phyloP scores from a whole-genome alignment of 192 early-diverging fungal species.

The Pilobolus umbonatus region DNA sequence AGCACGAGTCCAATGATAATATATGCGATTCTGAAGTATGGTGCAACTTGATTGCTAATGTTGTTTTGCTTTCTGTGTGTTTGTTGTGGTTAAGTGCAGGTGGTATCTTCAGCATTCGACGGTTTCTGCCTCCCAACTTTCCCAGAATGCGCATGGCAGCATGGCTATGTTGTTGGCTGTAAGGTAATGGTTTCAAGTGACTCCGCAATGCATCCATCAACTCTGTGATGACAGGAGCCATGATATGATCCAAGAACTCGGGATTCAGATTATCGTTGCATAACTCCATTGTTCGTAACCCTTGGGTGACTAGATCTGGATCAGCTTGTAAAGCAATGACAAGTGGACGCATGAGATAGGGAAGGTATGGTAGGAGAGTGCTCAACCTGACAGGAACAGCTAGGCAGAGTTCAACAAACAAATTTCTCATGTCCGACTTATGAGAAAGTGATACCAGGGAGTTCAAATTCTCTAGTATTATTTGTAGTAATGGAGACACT shows the following conservation, averaged over 20 bases:
- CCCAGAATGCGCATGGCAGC: constrained; percentile 91
- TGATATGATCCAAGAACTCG: constrained; percentile 95
- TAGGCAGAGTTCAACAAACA: constrained; percentile 95
- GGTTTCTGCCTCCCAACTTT: constrained; percentile 95
- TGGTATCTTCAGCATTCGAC: constrained; percentile 76
- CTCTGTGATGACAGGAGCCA: constrained; percentile 89
- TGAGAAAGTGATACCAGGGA: constrained; percentile 69
- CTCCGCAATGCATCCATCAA: constrained; percentile 92
- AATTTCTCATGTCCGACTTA: constrained; percentile 81
- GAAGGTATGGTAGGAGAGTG: constrained; percentile 87
- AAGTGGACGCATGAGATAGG: constrained; percentile 93
- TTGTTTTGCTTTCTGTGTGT: constrained; percentile 51
- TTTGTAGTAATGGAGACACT: constrained; percentile 88
- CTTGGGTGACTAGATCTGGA: constrained; percentile 91
- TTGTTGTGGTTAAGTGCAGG: constrained; percentile 42
- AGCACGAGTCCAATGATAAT: constrained; percentile 55
- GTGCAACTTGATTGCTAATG: constrained; percentile 57
- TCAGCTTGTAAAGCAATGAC: constrained; percentile 89
- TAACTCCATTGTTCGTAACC: constrained; percentile 93
- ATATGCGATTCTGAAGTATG: constrained; percentile 42
- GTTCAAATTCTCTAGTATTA: constrained; percentile 88
- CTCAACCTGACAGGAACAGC: constrained; percentile 95
- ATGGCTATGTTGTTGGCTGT: constrained; percentile 76
- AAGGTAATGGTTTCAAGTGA: constrained; percentile 87
- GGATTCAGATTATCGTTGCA: constrained; percentile 98